phyloP scores from a whole-genome alignment of 805 yeast species.

The Yamadazyma olivae region DNA sequence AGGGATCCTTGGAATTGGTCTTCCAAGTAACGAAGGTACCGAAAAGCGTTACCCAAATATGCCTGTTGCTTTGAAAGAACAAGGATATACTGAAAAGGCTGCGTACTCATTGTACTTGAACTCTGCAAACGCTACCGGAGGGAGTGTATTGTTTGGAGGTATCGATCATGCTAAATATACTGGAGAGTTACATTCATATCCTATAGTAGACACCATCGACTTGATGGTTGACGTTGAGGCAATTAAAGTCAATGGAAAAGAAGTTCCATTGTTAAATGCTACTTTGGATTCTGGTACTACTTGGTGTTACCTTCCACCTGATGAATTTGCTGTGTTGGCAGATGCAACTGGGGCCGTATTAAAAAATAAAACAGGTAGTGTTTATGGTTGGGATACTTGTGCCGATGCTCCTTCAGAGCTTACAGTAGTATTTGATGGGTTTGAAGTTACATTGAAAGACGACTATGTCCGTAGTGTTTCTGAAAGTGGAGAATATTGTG shows the following conservation, averaged over 20 bases:
- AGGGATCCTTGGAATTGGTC: constrained; percentile 21
- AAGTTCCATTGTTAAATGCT: constrained; percentile 1
- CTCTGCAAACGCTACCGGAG: constrained; percentile 16
- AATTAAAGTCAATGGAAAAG: constrained; percentile 17
- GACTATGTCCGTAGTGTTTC: no score
- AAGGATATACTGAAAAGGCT: constrained; percentile 30
- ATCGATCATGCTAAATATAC: constrained; percentile 23
- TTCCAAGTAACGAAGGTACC: constrained; percentile 9
- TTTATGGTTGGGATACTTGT: background rate
- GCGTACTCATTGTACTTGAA: constrained; percentile 39
- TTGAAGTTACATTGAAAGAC: constrained; percentile 8
- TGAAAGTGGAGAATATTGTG: no score
- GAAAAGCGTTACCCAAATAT: constrained; percentile 24
- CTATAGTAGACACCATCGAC: constrained; percentile 22
- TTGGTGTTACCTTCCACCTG: constrained; percentile 36
- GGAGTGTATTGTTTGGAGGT: constrained; percentile 33
- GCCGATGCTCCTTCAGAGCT: constrained; percentile 1
- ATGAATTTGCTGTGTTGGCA: constrained; percentile 31
- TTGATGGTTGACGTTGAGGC: constrained; percentile 45
- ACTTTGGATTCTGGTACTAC: constrained; percentile 35
- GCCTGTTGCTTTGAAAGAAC: constrained; percentile 29
- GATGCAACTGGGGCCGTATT: no score
- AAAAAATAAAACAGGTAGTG: no score
- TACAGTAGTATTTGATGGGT: constrained; percentile 9
- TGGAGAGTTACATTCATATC: constrained; percentile 19